Base-by-base conservation (phyloP, 2,329 filamentous ascomycete species). In the Chalaropsis thielavioides region DNA sequence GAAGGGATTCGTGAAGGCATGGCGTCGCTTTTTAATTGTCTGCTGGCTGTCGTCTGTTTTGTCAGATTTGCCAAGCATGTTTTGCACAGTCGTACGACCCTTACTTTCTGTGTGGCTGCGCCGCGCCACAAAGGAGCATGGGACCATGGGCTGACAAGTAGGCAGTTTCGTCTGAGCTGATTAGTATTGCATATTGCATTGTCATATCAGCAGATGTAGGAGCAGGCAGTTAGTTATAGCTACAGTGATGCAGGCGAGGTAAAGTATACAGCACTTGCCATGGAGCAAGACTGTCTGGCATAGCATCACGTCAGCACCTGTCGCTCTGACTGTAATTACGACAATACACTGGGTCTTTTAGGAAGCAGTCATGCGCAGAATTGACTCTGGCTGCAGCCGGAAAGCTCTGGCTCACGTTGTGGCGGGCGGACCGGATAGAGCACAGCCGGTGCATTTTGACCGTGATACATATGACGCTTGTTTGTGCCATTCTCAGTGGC, bases 41-140 rank as follows among this genome's bases (percentile, higher is more conserved):
- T 31, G 24, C 22, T 27, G 4, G 17, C 15, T 27, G 27, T 58
- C 15, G 51, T 35, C 24, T 58, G 15, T 3, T 1, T n/a, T 58
- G 51, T n/a, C 24, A n/a, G 24, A n/a, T n/a, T 58, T 58, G 51
- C 27, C 51, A 58, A 58, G 51, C 51, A 35, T 10, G 13, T 35
- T 58, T 58, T 35, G 19, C 31, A 58, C 17, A n/a, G 51, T 58
- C 51, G 51, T 58, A 58, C 51, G 51, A 58, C 51, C 24, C 51
- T 58, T 58, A n/a, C 13, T 35, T 35, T 6, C 35, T 35, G 17
- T 58, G 51, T 58, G 51, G 51, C 27, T 58, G 27, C 24, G n/a
- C 27, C 24, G 27, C 31, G 51, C 27, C 51, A 58, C 51, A n/a
- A 35, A 8, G 15, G 27, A 17, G 19, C 17, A 56, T 7, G 51